phyloP scores from a whole-genome alignment of 306 rosid species.

The Cajanus cajan region DNA sequence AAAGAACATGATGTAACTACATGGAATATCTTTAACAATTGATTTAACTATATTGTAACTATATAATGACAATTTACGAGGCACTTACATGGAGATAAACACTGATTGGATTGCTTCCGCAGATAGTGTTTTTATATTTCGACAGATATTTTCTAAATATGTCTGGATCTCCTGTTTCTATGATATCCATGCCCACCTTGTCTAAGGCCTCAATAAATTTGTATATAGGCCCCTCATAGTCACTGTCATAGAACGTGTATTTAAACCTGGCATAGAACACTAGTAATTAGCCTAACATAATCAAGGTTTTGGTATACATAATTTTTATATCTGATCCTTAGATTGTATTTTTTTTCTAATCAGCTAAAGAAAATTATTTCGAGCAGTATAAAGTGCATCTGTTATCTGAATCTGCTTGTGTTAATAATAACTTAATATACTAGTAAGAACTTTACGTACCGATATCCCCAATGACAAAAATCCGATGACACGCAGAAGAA shows the following conservation, averaged over 20 bases:
- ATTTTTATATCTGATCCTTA: no score
- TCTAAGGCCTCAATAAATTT: constrained; percentile 91
- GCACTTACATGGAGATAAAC: constrained; percentile 89
- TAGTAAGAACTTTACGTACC: constrained; percentile 46
- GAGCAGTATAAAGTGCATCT: background rate
- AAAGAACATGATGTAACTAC: background rate
- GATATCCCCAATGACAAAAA: constrained; percentile 96
- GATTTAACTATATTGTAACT: no score
- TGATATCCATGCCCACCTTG: constrained; percentile 85
- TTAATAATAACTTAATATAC: no score
- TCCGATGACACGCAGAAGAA: constrained; percentile 85
- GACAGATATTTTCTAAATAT: constrained; percentile 68
- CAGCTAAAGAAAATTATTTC: no score
- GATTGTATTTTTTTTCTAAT: no score
- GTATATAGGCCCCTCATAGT: constrained; percentile 80
- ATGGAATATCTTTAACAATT: no score
- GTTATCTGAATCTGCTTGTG: no score
- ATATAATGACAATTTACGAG: constrained; percentile 5
- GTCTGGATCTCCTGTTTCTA: constrained; percentile 87
- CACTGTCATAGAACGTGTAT: constrained; percentile 64
- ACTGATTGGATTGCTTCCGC: constrained; percentile 90
- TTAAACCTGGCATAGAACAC: constrained; percentile 57
- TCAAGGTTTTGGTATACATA: background rate
- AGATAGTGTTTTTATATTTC: constrained; percentile 83
- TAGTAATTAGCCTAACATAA: background rate